These are phyloP conservation scores for Ceriops zippeliana DNA, from an alignment of 345 rosid species.

Conservation along the genomic window DNA sequence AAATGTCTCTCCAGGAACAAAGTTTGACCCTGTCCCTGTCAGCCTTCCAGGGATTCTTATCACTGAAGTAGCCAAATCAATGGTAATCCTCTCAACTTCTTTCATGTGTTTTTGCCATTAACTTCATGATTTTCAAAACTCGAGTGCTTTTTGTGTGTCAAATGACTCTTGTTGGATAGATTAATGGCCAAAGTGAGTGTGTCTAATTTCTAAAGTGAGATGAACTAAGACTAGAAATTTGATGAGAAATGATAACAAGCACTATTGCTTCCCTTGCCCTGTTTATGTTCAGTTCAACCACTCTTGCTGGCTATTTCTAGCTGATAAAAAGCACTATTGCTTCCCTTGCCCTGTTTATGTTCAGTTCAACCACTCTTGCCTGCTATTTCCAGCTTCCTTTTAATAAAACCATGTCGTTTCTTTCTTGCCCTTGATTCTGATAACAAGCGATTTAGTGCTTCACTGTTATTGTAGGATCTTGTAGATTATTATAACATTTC, in stretches of 20 bases:
- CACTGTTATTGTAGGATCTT: conserved; percentile 56
- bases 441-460: conserved; percentile 5
- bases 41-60: conserved; percentile 84
- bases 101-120: neutral
- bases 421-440: conserved; percentile 15
- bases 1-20: conserved; percentile 88
- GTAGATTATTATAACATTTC: conserved; percentile 85
- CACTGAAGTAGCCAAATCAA: conserved; percentile 72
- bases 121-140: neutral
- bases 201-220: neutral
- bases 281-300: neutral
- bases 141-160: neutral
- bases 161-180: neutral
- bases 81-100: conserved; percentile 46
- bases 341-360: neutral
- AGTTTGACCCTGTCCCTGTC: conserved; percentile 92
- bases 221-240: conserved; percentile 1
- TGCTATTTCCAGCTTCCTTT: neutral
- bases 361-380: neutral
- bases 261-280: neutral
- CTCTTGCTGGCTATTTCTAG: neutral
- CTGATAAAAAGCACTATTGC: neutral
- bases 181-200: neutral
- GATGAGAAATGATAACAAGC: neutral
- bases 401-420: neutral